Base-by-base conservation (phyloP, 140 eudicot genomes). In the Artemisia princeps region DNA sequence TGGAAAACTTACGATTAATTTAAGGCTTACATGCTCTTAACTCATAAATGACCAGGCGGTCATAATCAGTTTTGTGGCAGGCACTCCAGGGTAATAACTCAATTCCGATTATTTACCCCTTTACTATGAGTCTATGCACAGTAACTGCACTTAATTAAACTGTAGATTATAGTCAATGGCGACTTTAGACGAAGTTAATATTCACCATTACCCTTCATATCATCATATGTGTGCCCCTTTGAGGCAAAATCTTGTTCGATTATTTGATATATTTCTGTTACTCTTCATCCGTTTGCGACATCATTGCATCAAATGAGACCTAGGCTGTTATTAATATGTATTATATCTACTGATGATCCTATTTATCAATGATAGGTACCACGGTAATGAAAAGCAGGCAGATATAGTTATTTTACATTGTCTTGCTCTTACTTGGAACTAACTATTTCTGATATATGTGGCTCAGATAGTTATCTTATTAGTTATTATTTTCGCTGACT, bases 221-320 rank as follows among this genome's bases (percentile, higher is more conserved):
- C 13, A 26, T 6, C 56, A 48, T 55, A 1, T 45, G 65, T 37
- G 23, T 42, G 65, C 28, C 6, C 10, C 33, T 57, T 64, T 72
- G 65, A 55, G 49, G 62, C 40, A 62, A 40, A 54, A 72, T 20
- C 45, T 11, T 64, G 65, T 46, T 33, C 3, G 48, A 22, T 20
- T 37, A 1, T 70, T 10, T 20, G 48, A 26, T 33, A 12, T 19
- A 12, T 19, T 71, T 71, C 14, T 72, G 57, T 40, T 62, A 51
- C 54, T 62, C 64, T 40, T 72, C 52, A 54, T 37, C 56, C 37
- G 58, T 11, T 37, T 51, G 55, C 20, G 58, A 64, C 24, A 23
- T 72, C n/a, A 33, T 33, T 62, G 15, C 55, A 61, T 51, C 26
- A 28, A 28, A 28, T 71, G 26, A 60, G 55, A 51, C 26, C 69